Evolutionary conservation across 2,329 filamentous ascomycete species (phyloP).

Genomic region (Arthroderma sp.): DNA sequence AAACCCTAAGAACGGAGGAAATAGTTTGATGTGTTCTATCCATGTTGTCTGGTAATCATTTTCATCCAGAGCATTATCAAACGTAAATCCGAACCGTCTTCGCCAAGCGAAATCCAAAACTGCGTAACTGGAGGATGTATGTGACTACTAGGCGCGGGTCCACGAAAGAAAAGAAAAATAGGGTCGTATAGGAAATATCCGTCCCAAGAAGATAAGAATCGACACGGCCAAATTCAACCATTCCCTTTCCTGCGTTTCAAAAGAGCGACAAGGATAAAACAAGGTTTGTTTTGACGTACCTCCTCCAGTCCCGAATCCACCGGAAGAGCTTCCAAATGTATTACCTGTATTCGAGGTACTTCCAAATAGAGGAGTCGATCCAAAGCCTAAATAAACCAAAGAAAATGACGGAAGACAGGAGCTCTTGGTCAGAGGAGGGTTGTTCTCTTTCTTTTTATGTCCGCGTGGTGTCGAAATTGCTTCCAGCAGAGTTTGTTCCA

Average conservation of each 20-base stretch:
- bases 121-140: background rate
- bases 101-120: background rate
- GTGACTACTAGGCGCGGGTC: background rate
- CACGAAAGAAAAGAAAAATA: background rate
- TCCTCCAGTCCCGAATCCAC: constrained; percentile 22
- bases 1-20: background rate
- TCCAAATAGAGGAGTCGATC: constrained; percentile 29
- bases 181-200: background rate
- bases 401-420: constrained; percentile 5
- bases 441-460: constrained; percentile 5
- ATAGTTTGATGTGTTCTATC: background rate
- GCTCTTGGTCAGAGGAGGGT: constrained; percentile 4
- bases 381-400: constrained; percentile 25
- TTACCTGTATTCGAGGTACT: constrained; percentile 21
- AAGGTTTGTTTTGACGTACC: constrained; percentile 16
- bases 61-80: background rate
- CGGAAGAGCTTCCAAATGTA: constrained; percentile 15
- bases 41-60: background rate
- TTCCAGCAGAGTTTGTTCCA: constrained; percentile 5
- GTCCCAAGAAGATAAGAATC: background rate
- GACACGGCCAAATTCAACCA: background rate
- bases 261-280: background rate
- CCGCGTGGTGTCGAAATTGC: background rate
- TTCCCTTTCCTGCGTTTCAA: background rate
- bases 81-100: background rate